Evolutionary conservation across 805 yeast genomes (phyloP).

Genomic region (Brettanomyces nanus): DNA sequence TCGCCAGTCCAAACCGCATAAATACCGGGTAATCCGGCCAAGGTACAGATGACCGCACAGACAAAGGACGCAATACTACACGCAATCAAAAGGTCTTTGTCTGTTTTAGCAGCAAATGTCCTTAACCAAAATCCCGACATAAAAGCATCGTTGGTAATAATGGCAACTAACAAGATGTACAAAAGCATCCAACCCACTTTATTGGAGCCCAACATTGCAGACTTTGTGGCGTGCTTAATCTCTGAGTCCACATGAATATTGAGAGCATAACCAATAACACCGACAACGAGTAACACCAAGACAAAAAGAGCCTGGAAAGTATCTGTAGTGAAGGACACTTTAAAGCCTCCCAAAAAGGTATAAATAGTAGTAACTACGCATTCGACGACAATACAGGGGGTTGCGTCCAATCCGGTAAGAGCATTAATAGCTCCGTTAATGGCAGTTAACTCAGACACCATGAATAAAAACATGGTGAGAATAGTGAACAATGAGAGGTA

Average conservation of each 20-base stretch:
- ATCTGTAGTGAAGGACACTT: constrained; percentile 82
- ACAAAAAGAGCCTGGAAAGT: constrained; percentile 76
- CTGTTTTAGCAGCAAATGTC: constrained; percentile 79
- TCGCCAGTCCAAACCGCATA: constrained; percentile 88
- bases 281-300: constrained; percentile 55
- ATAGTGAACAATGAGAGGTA: constrained; percentile 77
- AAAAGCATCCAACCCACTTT: constrained; percentile 84
- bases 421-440: constrained; percentile 69
- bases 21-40: constrained; percentile 78
- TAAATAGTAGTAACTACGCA: constrained; percentile 82
- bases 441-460: constrained; percentile 83
- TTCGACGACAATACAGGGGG: constrained; percentile 77
- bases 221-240: constrained; percentile 50
- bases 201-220: constrained; percentile 56
- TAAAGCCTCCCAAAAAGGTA: constrained; percentile 84
- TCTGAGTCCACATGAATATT: constrained; percentile 57
- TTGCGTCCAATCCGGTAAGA: constrained; percentile 68
- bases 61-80: constrained; percentile 67
- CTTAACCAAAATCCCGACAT: constrained; percentile 91
- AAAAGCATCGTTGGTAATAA: constrained; percentile 83
- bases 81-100: constrained; percentile 69
- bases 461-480: constrained; percentile 74
- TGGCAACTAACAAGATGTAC: constrained; percentile 78
- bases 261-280: constrained; percentile 72
- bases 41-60: constrained; percentile 51